Base-by-base conservation (phyloP, 257 asterid genomes). In the Cruciata laevipes region DNA sequence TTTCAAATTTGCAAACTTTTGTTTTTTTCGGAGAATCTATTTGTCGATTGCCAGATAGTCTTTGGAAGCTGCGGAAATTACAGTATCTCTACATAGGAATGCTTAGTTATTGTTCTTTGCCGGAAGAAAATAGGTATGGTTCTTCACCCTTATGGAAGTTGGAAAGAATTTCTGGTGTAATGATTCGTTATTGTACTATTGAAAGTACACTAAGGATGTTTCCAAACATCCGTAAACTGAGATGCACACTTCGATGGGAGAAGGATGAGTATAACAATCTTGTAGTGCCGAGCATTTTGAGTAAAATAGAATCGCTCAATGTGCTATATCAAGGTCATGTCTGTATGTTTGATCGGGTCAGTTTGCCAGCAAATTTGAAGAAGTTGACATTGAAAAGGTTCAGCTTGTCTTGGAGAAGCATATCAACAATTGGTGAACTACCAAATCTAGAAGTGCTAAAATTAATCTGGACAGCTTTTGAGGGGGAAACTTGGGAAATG, bases 1-100 rank as follows among this genome's bases (percentile, higher is more conserved):
- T 71, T 4, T 9, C 5, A 35, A 71, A 71, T 62, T 33, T 71
- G 7, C 64, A 62, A 23, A 70, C 69, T 5, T 62, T 70, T 18
- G 20, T 70, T 13, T 18, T 18, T 5, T 0, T 11, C 3, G 69
- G 24, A 52, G 9, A 7, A 3, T 17, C 9, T 17, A 9, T 38
- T 14, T 9, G 7, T 40, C 47, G 3, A 18, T n/a, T 52, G 7
- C 58, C 58, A 52, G 25, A 52, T 4, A 52, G 24, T 52, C 25
- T 52, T 10, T 17, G 58, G 25, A 18, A 52, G 4, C 58, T 52
- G 10, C 10, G 9, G 58, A 52, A 52, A 18, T 11, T 40, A 6
- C 24, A 2, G 23, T 52, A n/a, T 52, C 8, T 18, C 9, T 21
- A 52, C 9, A 4, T 7, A 20, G 7, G 20, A 17, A 0, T n/a